These are phyloP conservation scores for Hippophae tibetana DNA, from an alignment of 306 rosid species.

Conservation along the genomic window DNA sequence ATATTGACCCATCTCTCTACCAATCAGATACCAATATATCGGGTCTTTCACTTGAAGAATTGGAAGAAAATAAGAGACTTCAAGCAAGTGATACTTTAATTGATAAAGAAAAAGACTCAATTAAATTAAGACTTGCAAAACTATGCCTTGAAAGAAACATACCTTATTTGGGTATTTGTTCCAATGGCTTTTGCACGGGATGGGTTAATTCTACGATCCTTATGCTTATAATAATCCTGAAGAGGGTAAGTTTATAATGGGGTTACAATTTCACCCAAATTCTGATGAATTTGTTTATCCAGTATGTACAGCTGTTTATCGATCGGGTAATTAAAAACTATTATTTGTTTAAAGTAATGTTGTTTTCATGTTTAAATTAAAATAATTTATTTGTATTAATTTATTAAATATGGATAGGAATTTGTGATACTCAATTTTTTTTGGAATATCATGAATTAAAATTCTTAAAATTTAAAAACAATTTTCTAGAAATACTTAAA, in stretches of 20 bases:
- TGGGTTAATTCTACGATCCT: constrained; percentile 36
- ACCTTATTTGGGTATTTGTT: constrained; percentile 50
- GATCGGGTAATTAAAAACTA: background rate
- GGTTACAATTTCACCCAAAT: constrained; percentile 40
- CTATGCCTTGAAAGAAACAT: constrained; percentile 66
- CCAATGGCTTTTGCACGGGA: constrained; percentile 32
- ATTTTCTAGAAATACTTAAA: too few relatives aligned
- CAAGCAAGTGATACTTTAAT: constrained; percentile 50
- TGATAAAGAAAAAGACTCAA: constrained; percentile 52
- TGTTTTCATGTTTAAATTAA: too few relatives aligned
- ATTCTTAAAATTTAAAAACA: too few relatives aligned
- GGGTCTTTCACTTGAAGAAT: constrained; percentile 33
- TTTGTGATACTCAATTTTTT: too few relatives aligned
- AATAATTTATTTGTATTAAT: background rate
- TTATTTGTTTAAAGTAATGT: too few relatives aligned
- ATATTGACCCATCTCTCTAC: constrained; percentile 41
- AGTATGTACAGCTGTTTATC: background rate
- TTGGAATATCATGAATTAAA: too few relatives aligned
- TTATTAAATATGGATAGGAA: constrained; percentile 17
- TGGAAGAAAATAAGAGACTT: constrained; percentile 39
- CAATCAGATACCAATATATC: constrained; percentile 39
- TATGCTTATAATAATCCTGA: constrained; percentile 21
- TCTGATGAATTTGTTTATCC: constrained; percentile 1
- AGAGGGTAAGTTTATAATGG: constrained; percentile 30
- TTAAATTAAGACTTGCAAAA: constrained; percentile 44